Conservation (phyloP, 2,329 filamentous ascomycete species). For the Ascochyta viciae-villosae region DNA sequence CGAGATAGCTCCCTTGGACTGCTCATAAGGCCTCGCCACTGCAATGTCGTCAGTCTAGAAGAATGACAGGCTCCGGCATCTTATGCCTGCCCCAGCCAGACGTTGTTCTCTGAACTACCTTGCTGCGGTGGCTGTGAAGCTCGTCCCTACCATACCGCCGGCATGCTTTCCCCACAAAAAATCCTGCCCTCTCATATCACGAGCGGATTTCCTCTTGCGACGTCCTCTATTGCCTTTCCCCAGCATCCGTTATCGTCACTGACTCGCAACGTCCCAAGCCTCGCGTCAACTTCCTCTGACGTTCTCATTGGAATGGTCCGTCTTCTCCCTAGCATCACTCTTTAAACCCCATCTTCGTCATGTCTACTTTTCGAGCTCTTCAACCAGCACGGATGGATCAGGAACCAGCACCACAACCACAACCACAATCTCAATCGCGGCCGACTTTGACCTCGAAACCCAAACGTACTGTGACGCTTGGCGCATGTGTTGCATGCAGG, state of each 20-base stretch:
- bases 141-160: constrained; percentile 16
- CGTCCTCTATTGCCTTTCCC: constrained; percentile 11
- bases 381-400: constrained; percentile 44
- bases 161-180: constrained; percentile 36
- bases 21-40: constrained; percentile 7
- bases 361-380: constrained; percentile 41
- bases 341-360: constrained; percentile 15
- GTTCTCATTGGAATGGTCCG: constrained; percentile 8
- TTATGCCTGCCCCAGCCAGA: constrained; percentile 3
- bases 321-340: constrained; percentile 1
- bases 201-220: constrained; percentile 13
- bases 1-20: neutral
- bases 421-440: constrained; percentile 30
- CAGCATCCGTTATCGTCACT: constrained; percentile 1
- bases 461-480: constrained; percentile 45
- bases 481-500: constrained; percentile 44
- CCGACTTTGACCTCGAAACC: constrained; percentile 38
- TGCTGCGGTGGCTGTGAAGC: constrained; percentile 12
- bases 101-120: constrained; percentile 5
- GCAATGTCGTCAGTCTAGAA: constrained; percentile 11
- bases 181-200: constrained; percentile 21
- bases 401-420: constrained; percentile 30
- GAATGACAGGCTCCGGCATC: constrained; percentile 6
- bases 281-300: constrained; percentile 4
- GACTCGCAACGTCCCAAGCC: constrained; percentile 2